phyloP scores from a whole-genome alignment of 495 filamentous ascomycete species.

The Penicillium coprophilum region DNA sequence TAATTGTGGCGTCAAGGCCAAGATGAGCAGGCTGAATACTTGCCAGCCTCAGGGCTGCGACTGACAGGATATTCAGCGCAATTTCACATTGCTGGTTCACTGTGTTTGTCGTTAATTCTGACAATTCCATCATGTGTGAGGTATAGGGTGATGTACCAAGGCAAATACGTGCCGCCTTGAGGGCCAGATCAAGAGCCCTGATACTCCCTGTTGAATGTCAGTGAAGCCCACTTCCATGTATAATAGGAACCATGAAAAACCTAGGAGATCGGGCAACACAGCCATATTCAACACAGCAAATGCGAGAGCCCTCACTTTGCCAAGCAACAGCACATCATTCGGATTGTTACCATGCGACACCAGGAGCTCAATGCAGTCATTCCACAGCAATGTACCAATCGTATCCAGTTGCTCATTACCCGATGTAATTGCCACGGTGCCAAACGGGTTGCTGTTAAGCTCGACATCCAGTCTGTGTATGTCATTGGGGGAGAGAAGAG shows the following conservation, averaged over 20 bases:
- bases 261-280: neutral
- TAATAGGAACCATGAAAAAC: neutral
- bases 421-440: neutral
- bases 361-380: slow-evolving; percentile 23
- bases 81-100: slow-evolving; percentile 55
- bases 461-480: neutral
- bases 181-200: slow-evolving; percentile 62
- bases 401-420: slow-evolving; percentile 25
- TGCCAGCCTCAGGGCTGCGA: slow-evolving; percentile 63
- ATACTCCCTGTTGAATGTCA: slow-evolving; percentile 39
- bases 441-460: neutral
- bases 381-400: slow-evolving; percentile 39
- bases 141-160: neutral
- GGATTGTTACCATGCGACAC: neutral
- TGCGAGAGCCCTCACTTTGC: slow-evolving; percentile 50
- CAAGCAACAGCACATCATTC: neutral
- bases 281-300: slow-evolving; percentile 68
- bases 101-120: slow-evolving; percentile 28
- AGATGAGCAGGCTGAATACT: slow-evolving; percentile 43
- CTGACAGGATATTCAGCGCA: slow-evolving; percentile 58
- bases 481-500: neutral
- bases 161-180: slow-evolving; percentile 54
- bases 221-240: neutral
- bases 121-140: neutral
- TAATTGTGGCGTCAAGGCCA: slow-evolving; percentile 15